These are phyloP conservation scores for Phytomonas sp. DNA, from an alignment of 208 protist genomes.

Conservation along the genomic window DNA sequence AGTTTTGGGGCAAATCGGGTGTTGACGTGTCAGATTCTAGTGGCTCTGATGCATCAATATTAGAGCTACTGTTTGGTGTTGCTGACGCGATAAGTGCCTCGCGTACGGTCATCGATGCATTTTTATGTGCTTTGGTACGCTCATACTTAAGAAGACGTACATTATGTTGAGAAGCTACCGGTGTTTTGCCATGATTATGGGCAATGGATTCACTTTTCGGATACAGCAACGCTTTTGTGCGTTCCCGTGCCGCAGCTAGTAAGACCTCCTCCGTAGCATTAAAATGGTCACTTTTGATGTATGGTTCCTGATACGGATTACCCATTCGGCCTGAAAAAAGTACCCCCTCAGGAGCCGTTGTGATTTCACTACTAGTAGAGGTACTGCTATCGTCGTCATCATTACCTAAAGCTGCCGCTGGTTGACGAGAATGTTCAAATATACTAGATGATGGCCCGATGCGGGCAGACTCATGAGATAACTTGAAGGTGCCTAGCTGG, in stretches of 20 bases:
- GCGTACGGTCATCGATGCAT: neutral
- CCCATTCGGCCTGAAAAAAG: neutral
- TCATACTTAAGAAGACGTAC: conserved; percentile 1
- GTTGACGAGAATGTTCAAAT: neutral
- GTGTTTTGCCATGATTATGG: neutral
- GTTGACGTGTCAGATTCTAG: neutral
- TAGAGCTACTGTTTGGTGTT: neutral
- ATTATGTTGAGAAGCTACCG: neutral
- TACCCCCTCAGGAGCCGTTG: neutral
- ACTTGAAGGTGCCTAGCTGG: conserved; percentile 8
- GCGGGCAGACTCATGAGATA: neutral
- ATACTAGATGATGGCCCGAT: neutral
- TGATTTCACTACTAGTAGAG: neutral
- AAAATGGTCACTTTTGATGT: neutral
- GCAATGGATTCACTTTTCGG: neutral
- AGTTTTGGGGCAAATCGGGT: neutral
- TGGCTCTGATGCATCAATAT: neutral
- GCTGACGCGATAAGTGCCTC: neutral
- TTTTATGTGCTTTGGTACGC: neutral
- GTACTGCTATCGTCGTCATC: neutral
- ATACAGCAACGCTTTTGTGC: neutral
- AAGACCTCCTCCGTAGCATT: neutral
- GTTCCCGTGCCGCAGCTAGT: neutral
- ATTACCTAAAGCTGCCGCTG: neutral
- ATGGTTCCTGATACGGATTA: neutral